A percentile compares a stretch with the other conserved stretches of the same genome.
These are phyloP conservation scores for Pugionium dolabratum DNA, from an alignment of 345 rosid species.

Conservation along the genomic window DNA sequence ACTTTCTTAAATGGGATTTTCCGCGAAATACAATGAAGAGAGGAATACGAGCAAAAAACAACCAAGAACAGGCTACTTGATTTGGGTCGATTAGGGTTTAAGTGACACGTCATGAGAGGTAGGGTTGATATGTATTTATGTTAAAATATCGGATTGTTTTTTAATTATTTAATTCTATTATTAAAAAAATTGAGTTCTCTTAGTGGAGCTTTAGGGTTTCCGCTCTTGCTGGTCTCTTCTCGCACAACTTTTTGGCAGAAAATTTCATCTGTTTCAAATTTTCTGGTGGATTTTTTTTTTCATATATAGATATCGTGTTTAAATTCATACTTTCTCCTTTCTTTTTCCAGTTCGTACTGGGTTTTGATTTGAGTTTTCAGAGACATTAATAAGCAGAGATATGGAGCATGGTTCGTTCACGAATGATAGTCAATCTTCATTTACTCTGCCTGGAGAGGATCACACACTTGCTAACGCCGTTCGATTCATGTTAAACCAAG, in stretches of 20 bases:
- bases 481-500: slow-evolving; percentile 87
- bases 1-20: no score
- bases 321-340: background rate
- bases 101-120: background rate
- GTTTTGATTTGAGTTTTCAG: slow-evolving; percentile 7
- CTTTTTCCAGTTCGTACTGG: background rate
- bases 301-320: no score
- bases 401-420: slow-evolving; percentile 76
- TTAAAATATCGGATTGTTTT: background rate
- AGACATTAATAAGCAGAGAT: slow-evolving; percentile 12
- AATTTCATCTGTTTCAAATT: background rate
- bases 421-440: slow-evolving; percentile 63
- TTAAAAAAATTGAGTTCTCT: no score
- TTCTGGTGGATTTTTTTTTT: background rate
- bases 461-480: slow-evolving; percentile 86
- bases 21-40: no score
- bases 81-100: background rate
- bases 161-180: background rate
- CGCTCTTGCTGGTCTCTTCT: no score
- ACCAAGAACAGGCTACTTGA: background rate
- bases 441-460: slow-evolving; percentile 71
- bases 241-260: no score
- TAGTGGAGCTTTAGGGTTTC: no score
- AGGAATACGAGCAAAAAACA: no score
- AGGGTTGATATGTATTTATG: slow-evolving; percentile 17